A percentile compares a stretch with the other conserved stretches of the same genome.
These are phyloP conservation scores for Alopecurus myosuroides DNA, from an alignment of 176 grass and related monocot genomes.

Conservation along the genomic window DNA sequence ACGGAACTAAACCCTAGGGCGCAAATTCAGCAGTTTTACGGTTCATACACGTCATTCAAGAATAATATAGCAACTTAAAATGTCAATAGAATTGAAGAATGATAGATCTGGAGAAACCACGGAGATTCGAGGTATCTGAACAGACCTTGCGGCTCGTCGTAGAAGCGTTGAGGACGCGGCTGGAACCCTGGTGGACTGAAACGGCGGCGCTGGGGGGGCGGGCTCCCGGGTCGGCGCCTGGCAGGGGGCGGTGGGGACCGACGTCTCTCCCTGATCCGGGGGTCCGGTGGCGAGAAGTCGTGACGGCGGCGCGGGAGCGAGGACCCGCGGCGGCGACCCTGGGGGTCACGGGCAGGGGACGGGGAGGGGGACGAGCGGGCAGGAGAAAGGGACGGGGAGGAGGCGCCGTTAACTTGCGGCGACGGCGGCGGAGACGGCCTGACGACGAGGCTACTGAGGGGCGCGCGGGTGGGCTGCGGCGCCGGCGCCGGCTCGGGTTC, in stretches of 20 bases:
- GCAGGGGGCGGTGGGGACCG: slow-evolving; percentile 24
- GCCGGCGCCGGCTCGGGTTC: neutral
- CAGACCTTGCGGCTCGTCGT: slow-evolving; percentile 46
- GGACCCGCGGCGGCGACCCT: slow-evolving; percentile 17
- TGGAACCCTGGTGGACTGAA: slow-evolving; percentile 38
- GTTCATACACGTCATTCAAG: neutral
- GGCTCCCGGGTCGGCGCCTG: slow-evolving; percentile 32
- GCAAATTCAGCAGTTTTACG: neutral
- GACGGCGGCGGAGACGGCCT: slow-evolving; percentile 11
- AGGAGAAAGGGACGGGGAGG: slow-evolving; percentile 7
- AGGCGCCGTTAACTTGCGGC: slow-evolving; percentile 9
- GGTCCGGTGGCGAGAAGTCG: slow-evolving; percentile 21
- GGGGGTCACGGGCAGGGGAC: neutral
- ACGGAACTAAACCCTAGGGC: neutral
- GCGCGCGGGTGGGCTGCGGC: slow-evolving; percentile 14
- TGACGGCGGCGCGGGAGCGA: slow-evolving; percentile 28
- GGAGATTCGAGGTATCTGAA: slow-evolving; percentile 19
- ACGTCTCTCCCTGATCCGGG: slow-evolving; percentile 28
- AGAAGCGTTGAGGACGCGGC: slow-evolving; percentile 39
- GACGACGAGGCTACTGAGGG: slow-evolving; percentile 49
- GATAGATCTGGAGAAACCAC: neutral
- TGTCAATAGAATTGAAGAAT: neutral
- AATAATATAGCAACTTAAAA: neutral
- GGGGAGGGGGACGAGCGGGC: slow-evolving; percentile 2
- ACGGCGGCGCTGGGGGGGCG: slow-evolving; percentile 45